Base-by-base conservation (phyloP, 2,329 filamentous ascomycete species). In the Colletotrichum lupini region DNA sequence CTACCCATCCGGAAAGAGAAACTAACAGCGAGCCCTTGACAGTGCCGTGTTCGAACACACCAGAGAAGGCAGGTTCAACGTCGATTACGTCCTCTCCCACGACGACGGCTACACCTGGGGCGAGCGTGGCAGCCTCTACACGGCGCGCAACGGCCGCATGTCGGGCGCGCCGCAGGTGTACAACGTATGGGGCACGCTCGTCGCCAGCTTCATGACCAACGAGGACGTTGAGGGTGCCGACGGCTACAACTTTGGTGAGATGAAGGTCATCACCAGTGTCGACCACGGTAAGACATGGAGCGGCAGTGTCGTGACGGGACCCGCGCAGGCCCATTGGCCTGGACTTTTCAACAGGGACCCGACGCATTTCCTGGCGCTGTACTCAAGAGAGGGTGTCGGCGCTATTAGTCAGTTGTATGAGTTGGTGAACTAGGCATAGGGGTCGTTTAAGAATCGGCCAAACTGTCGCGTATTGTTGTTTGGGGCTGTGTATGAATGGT, bases 191-290 rank as follows among this genome's bases (percentile, higher is more conserved):
- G 82, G 81, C 8, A 83, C 79, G 1, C 76, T 87, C 8, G 82
- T 84, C 1, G 81, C 80, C 0, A 83, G 82, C 68, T 87, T 87
- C 77, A 84, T 85, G 78, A 86, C 84, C 1, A 82, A 87, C 74
- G 85, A 87, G 76, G 83, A 83, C 62, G 73, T 76, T 5, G 78
- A 79, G 42, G 78, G 78, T n/a, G 78, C 75, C 14, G 77, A 79
- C 57, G 60, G 52, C 3, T 69, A 69, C 59, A 65, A 69, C 26
- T 57, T 64, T 9, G 67, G 24, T 4, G 35, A 69, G 26, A 80
- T 81, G 76, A 82, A 82, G 70, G 75, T 81, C 5, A 64, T 82
- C 4, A 78, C 76, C 0, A 81, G 79, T 26, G 65, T 75, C 8
- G 77, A 80, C 6, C 77, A 73, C 4, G 81, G 77, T 0, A 67